These are phyloP conservation scores for Coemansia sp. DNA, from an alignment of 192 early-diverging fungal genomes.

Conservation along the genomic window DNA sequence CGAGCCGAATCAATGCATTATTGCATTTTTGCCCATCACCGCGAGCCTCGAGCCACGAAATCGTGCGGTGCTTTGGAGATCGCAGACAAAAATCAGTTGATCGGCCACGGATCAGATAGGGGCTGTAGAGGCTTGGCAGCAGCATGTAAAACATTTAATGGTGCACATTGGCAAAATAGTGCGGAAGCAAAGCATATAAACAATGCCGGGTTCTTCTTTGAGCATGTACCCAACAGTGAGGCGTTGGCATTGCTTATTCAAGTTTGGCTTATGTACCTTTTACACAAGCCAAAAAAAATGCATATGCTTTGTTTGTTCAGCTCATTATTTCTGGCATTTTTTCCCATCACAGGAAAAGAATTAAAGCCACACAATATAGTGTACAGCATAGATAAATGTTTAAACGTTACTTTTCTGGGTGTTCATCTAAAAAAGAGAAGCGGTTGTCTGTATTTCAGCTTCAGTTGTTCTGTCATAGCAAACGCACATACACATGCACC, in stretches of 20 bases:
- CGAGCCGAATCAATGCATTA: too few relatives aligned
- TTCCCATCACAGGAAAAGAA: too few relatives aligned
- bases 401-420: too few relatives aligned
- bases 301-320: neutral
- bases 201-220: neutral
- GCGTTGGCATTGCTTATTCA: conserved; percentile 2
- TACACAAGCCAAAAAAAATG: neutral
- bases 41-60: neutral
- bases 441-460: too few relatives aligned
- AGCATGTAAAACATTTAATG: neutral
- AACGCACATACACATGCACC: too few relatives aligned
- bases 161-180: too few relatives aligned
- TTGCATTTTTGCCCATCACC: neutral
- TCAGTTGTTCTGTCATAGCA: too few relatives aligned
- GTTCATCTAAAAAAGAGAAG: too few relatives aligned
- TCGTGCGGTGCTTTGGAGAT: too few relatives aligned
- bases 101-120: neutral
- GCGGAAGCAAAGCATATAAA: neutral
- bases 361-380: too few relatives aligned
- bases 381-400: too few relatives aligned
- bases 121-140: neutral
- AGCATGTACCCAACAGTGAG: neutral
- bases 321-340: neutral
- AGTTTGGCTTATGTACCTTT: neutral
- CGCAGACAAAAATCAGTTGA: neutral